These are phyloP conservation scores for Auxenochlorella pyrenoidosa DNA, from an alignment of 139 green algal species.

Conservation along the genomic window DNA sequence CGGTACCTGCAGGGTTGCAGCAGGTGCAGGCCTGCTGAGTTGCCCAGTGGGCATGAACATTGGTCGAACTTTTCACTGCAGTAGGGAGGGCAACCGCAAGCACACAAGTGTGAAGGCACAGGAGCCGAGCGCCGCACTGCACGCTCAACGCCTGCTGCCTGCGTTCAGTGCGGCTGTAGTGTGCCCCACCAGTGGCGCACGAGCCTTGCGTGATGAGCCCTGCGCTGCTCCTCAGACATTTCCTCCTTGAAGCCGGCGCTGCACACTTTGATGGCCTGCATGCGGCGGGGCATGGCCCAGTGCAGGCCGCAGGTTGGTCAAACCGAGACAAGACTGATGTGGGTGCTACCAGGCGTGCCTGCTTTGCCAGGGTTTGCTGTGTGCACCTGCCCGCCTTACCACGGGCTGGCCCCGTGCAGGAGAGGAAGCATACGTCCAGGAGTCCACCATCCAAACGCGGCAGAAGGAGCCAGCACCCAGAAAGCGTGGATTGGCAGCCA, in stretches of 20 bases:
- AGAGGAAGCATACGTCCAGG: background rate
- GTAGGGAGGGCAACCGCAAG: too few species aligned
- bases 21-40: too few species aligned
- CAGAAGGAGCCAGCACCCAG: constrained; percentile 11
- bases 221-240: background rate
- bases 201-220: background rate
- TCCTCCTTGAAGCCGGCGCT: constrained; percentile 21
- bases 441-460: background rate
- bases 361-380: background rate
- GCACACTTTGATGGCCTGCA: constrained; percentile 21
- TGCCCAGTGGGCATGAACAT: too few species aligned
- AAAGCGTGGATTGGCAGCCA: background rate
- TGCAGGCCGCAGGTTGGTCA: background rate
- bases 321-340: background rate
- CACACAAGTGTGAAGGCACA: too few species aligned
- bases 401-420: background rate
- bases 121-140: too few species aligned
- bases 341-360: background rate
- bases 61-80: too few species aligned
- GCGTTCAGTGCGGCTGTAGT: background rate
- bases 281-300: too few species aligned
- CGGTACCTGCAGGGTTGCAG: constrained; percentile 1
- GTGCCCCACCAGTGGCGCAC: constrained; percentile 1
- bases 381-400: background rate
- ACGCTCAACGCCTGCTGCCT: background rate